A percentile compares a stretch with the other conserved stretches of the same genome.
These are phyloP conservation scores for Flaveria ramosissima DNA, from an alignment of 129 eudicot species.

Conservation along the genomic window DNA sequence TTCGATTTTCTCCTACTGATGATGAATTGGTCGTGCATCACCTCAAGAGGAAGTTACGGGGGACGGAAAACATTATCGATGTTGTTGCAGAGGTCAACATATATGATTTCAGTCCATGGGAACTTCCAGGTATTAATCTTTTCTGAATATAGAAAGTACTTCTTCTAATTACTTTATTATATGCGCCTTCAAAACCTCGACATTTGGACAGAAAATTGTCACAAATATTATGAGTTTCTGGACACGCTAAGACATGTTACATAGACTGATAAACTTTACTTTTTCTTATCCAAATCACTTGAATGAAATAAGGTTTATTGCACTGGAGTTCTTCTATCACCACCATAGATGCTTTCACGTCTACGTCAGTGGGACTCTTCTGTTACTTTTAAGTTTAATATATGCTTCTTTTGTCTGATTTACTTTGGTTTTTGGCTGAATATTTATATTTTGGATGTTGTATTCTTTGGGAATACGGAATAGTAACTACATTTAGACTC, in stretches of 20 bases:
- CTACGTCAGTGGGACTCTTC: neutral
- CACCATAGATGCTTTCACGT: neutral
- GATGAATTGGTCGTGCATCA: slow-evolving; percentile 61
- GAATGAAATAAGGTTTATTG: neutral
- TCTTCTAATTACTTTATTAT: neutral
- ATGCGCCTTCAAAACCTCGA: neutral
- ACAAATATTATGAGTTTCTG: neutral
- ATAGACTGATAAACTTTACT: neutral
- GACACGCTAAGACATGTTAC: neutral
- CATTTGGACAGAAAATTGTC: neutral
- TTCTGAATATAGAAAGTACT: neutral
- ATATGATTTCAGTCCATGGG: slow-evolving; percentile 69
- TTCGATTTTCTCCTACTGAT: slow-evolving; percentile 83
- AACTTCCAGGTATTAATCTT: slow-evolving; percentile 65
- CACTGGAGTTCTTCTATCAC: neutral
- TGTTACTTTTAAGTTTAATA: neutral
- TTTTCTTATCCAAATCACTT: neutral
- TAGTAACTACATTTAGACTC: neutral
- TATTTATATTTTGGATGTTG: neutral
- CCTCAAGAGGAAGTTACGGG: slow-evolving; percentile 59
- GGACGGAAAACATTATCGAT: slow-evolving; percentile 43
- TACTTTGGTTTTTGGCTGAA: slow-evolving; percentile 1
- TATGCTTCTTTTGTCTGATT: neutral
- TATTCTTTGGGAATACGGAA: neutral
- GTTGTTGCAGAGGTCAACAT: slow-evolving; percentile 72